Percentiles rank a stretch among this genome's conserved stretches.
Evolutionary conservation across 345 rosid genomes (phyloP).

Genomic region (Toxicodendron radicans): DNA sequence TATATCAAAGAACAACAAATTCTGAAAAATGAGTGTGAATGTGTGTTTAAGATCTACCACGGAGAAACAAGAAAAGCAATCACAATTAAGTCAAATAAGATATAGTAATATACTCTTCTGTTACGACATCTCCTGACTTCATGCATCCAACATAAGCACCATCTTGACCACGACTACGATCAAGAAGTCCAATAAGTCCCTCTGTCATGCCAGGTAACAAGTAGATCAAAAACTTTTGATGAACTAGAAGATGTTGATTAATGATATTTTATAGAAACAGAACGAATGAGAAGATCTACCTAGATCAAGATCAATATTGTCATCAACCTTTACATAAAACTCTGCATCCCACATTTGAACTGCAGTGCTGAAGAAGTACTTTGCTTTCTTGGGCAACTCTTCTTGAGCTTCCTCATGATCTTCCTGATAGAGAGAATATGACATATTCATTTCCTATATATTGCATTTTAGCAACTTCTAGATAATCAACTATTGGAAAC

Average conservation of each 20-base stretch:
- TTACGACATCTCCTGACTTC: slow-evolving; percentile 92
- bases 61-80: slow-evolving; percentile 4
- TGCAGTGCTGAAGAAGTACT: slow-evolving; percentile 81
- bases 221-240: slow-evolving; percentile 5
- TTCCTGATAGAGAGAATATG: slow-evolving; percentile 50
- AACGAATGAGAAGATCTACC: slow-evolving; percentile 47
- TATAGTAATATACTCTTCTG: slow-evolving; percentile 54
- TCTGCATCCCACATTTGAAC: slow-evolving; percentile 96
- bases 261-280: slow-evolving; percentile 13
- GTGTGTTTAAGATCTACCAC: not conserved
- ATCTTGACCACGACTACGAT: slow-evolving; percentile 68
- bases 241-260: slow-evolving; percentile 4
- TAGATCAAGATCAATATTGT: slow-evolving; percentile 72
- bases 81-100: slow-evolving; percentile 11
- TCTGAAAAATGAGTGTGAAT: not conserved
- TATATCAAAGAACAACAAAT: not conserved
- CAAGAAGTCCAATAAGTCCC: slow-evolving; percentile 73
- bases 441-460: slow-evolving; percentile 16
- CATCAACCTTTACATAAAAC: slow-evolving; percentile 86
- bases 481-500: slow-evolving; percentile 6
- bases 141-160: slow-evolving; percentile 88
- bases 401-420: slow-evolving; percentile 95
- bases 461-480: slow-evolving; percentile 9
- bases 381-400: slow-evolving; percentile 86
- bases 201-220: slow-evolving; percentile 46